Evolutionary conservation across 805 yeast species (phyloP), one percentile per base, ranked within the genome.

Genomic region (Wickerhamiella musiphila): DNA sequence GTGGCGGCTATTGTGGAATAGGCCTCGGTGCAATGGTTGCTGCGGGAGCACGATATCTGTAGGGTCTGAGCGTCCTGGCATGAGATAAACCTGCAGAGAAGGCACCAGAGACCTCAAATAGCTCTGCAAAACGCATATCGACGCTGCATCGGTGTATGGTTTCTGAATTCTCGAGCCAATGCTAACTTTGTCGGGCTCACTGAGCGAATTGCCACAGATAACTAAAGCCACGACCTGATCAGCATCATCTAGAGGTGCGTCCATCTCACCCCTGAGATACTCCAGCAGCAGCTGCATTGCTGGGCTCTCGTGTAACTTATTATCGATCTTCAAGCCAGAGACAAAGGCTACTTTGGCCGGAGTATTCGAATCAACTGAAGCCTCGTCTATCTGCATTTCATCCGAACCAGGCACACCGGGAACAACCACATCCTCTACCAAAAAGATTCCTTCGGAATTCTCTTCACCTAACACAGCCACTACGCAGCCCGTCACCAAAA

Each of bases 31-130:
- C n/a, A 90, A 49, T 2, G 93, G 78, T 51, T 78, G 93, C 52
- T 90, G 95, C 1, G 98, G 98, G 35, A 82, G 53, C 31, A 84
- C 68, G 12, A 66, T 24, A 16, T 19, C 56, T 38, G 81, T 72
- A 0, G 95, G 94, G 51, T 90, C 98, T 4, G 63, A 54, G 6
- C 58, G 65, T 4, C 98, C 96, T 0, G 98, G 93, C 72, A 90
- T 63, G 2, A 90, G 45, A 26, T 75, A 67, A 5, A 84, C 71
- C 0, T 93, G 77, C 12, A 82, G 53, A 2, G 76, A 60, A 6
- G 61, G 52, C 3, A 73, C 54, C 1, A 79, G 38, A 10, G 74
- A 73, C 2, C 60, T 49, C 4, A 86, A 42, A 43, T 74, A 70
- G 7, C 49, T 43, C 42, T 79, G 86, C 16, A 86, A 49, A 42